These are phyloP conservation scores for Aspergillus steynii DNA, from an alignment of 495 filamentous ascomycete genomes.

Conservation along the genomic window DNA sequence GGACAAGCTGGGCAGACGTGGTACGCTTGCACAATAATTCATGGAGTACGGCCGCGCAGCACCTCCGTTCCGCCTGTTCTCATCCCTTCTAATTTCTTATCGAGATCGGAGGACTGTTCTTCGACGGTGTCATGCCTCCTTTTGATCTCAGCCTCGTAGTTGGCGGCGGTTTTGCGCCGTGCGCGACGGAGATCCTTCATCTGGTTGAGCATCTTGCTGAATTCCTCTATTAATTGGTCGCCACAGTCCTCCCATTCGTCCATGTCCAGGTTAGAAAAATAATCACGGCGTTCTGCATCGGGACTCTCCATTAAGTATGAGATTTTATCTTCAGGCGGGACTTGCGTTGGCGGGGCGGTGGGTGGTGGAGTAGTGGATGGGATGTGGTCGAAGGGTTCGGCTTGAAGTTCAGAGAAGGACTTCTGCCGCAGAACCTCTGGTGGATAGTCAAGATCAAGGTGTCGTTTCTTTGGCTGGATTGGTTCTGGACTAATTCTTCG, in stretches of 20 bases:
- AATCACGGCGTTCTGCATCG: slow-evolving; percentile 54
- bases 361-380: slow-evolving; percentile 25
- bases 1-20: background rate
- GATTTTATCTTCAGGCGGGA: slow-evolving; percentile 29
- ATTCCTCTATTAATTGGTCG: slow-evolving; percentile 74
- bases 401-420: slow-evolving; percentile 43
- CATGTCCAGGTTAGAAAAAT: slow-evolving; percentile 64
- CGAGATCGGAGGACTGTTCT: slow-evolving; percentile 36
- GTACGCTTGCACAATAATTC: slow-evolving; percentile 9
- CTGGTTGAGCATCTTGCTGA: slow-evolving; percentile 59
- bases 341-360: slow-evolving; percentile 4
- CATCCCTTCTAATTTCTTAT: slow-evolving; percentile 44
- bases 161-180: slow-evolving; percentile 62
- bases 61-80: slow-evolving; percentile 44
- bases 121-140: slow-evolving; percentile 47
- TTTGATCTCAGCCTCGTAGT: slow-evolving; percentile 70
- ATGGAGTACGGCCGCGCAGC: slow-evolving; percentile 39
- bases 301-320: slow-evolving; percentile 29
- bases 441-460: slow-evolving; percentile 44
- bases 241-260: slow-evolving; percentile 82
- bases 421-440: slow-evolving; percentile 43
- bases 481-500: slow-evolving; percentile 13
- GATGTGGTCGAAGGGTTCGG: slow-evolving; percentile 45
- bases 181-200: slow-evolving; percentile 63
- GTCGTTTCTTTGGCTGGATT: slow-evolving; percentile 34